Evolutionary conservation across 768 basidiomycete species (phyloP).

Genomic region (Amanita subjunquillea): DNA sequence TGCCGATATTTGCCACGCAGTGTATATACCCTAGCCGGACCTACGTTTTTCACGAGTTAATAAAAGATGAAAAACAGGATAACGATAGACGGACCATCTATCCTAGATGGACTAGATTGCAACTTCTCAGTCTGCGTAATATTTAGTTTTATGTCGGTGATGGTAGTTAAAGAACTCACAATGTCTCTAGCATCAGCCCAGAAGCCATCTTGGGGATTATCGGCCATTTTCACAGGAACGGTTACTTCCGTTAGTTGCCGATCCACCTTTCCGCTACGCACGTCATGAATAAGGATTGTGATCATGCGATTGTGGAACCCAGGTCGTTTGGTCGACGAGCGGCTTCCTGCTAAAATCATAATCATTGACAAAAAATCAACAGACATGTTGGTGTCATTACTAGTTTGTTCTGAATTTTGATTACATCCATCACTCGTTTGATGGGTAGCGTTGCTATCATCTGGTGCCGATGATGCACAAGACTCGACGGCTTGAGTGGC

Average conservation of each 20-base stretch:
- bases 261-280: conserved; percentile 42
- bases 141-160: not conserved
- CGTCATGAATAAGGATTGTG: conserved; percentile 59
- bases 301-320: conserved; percentile 32
- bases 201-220: conserved; percentile 42
- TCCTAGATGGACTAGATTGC: conserved; percentile 51
- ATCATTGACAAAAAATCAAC: not conserved
- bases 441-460: not conserved
- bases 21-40: conserved; percentile 59
- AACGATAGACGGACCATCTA: conserved; percentile 44
- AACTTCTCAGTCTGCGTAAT: conserved; percentile 34
- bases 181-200: conserved; percentile 68
- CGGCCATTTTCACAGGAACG: conserved; percentile 40
- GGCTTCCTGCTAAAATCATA: not conserved
- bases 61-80: not conserved
- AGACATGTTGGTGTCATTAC: not conserved
- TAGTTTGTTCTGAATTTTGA: not conserved
- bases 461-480: not conserved
- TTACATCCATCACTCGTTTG: not conserved
- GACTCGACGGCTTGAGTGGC: not conserved
- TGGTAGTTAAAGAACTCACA: conserved; percentile 17
- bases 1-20: conserved; percentile 62
- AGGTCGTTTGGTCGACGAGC: not conserved
- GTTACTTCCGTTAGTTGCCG: conserved; percentile 56
- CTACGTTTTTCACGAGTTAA: conserved; percentile 19